phyloP scores from a whole-genome alignment of 148 eudicot genomes.

The Fallopia convolvulus region DNA sequence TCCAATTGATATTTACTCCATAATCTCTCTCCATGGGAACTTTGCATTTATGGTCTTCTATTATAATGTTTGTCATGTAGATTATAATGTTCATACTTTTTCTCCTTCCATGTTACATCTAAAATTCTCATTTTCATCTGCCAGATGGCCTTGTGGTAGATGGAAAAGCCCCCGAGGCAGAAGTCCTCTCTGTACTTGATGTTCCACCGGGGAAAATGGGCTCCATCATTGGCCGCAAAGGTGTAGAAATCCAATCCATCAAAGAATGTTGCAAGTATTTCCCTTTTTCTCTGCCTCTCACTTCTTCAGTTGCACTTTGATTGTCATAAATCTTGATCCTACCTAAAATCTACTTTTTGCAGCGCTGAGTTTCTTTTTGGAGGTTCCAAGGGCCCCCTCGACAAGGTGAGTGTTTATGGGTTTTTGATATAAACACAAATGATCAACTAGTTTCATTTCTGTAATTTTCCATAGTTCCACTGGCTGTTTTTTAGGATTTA shows the following conservation, averaged over 20 bases:
- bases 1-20: too few relatives aligned
- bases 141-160: conserved; percentile 47
- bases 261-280: conserved; percentile 72
- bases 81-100: neutral
- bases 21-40: too few relatives aligned
- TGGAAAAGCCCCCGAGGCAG: conserved; percentile 48
- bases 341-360: conserved; percentile 13
- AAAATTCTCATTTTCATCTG: conserved; percentile 10
- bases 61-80: neutral
- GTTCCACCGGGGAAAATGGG: conserved; percentile 90
- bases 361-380: conserved; percentile 91
- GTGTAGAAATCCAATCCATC: conserved; percentile 60
- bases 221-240: conserved; percentile 58
- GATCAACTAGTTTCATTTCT: too few relatives aligned
- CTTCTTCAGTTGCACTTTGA: neutral
- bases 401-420: conserved; percentile 58
- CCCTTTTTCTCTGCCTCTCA: neutral
- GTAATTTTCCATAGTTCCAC: too few relatives aligned
- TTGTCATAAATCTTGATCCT: neutral
- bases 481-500: too few relatives aligned
- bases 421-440: neutral
- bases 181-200: conserved; percentile 68
- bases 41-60: too few relatives aligned
- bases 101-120: neutral
- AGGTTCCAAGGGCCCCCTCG: conserved; percentile 83